These are phyloP conservation scores for Russula virescens DNA, from an alignment of 768 basidiomycete genomes.

Conservation along the genomic window DNA sequence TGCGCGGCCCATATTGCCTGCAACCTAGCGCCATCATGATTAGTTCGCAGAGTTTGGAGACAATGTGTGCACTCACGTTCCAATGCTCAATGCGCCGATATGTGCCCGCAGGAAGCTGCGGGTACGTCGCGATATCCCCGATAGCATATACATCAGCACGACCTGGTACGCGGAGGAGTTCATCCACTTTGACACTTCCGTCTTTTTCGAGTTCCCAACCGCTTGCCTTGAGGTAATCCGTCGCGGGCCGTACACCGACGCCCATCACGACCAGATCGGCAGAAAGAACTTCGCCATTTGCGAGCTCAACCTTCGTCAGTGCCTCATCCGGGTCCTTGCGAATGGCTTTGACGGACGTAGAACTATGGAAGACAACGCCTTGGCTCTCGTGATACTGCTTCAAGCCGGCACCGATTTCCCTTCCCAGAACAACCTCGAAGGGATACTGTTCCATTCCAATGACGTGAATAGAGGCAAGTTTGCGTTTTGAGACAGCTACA, in stretches of 20 bases:
- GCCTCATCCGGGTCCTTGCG: constrained; percentile 44
- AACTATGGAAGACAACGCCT: constrained; percentile 82
- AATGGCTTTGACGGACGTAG: constrained; percentile 62
- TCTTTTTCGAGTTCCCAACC: constrained; percentile 66
- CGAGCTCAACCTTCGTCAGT: constrained; percentile 43
- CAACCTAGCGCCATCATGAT: constrained; percentile 45
- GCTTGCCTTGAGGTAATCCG: constrained; percentile 69
- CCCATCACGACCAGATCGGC: constrained; percentile 82
- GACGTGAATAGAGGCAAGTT: constrained; percentile 76
- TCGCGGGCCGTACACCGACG: constrained; percentile 81
- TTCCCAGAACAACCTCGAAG: constrained; percentile 76
- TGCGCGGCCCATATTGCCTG: constrained; percentile 79
- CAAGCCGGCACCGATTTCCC: constrained; percentile 69
- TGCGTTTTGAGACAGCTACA: constrained; percentile 61
- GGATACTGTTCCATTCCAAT: constrained; percentile 80
- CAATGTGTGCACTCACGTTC: constrained; percentile 50
- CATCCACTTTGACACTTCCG: constrained; percentile 72
- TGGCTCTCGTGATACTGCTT: constrained; percentile 76
- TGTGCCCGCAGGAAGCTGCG: constrained; percentile 49
- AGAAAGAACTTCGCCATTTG: constrained; percentile 42
- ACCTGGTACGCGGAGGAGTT: constrained; percentile 56
- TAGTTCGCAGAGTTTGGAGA: background rate
- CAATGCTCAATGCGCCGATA: constrained; percentile 78
- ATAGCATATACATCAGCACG: constrained; percentile 60
- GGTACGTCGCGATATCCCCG: constrained; percentile 80